Base-by-base conservation (phyloP, 495 filamentous ascomycete species). In the Penicillium ucsense region DNA sequence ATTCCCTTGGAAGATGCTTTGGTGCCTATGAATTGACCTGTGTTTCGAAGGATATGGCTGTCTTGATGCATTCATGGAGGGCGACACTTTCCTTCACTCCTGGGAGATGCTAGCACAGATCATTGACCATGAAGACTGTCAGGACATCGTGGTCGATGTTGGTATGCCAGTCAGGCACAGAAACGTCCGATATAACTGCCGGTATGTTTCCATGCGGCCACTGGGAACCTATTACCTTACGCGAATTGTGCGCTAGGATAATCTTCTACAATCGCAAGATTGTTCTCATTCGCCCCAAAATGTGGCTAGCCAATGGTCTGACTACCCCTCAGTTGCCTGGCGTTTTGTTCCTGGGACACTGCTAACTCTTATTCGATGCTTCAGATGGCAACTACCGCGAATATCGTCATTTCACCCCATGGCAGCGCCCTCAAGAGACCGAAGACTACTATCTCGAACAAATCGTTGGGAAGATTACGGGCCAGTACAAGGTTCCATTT, bases 101-200 rank as follows among this genome's bases (percentile, higher is more conserved):
- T 84, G 83, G 79, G 86, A 94, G 53, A 78, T 82, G 73, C 72
- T 91, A 1, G 70, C 65, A 28, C 49, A 45, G 35, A 58, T 60
- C 12, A 55, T 95, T 11, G 63, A 65, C 27, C 75, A 94, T 59
- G 58, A 74, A 27, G 72, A 73, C 35, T 85, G 79, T 48, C 72
- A 87, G 55, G 85, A 80, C 59, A 94, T 94, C 55, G 70, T 96
- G 27, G 62, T 94, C 6, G 89, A 91, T 60, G 74, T 90, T 41
- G 86, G 84, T 43, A 75, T 88, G 66, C 82, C 80, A 2, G 68
- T 72, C 43, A 58, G 60, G 31, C 86, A 91, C 62, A 65, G 82
- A 28, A 85, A 84, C 49, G 63, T 78, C 35, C 69, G 79, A 43
- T 92, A 83, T 64, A 94, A 95, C 54, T 85, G 81, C 54, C 73